phyloP scores from a whole-genome alignment of 306 rosid species.

The Pyrus communis region DNA sequence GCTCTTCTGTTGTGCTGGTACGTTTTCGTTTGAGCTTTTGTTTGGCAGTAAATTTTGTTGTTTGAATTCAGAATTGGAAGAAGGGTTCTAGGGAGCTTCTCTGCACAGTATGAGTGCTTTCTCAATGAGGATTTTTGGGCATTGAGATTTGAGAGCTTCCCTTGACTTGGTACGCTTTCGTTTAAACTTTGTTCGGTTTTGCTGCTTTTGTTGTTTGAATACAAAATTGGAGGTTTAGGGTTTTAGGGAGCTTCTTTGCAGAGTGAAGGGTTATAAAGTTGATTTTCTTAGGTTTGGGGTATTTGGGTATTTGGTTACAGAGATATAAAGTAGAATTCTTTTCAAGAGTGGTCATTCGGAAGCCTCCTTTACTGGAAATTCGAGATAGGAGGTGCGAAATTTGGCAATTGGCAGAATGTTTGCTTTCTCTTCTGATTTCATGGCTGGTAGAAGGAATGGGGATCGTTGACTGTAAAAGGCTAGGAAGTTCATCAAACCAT shows the following conservation, averaged over 20 bases:
- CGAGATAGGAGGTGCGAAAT: background rate
- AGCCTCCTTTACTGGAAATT: background rate
- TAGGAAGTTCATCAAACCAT: conserved; percentile 9
- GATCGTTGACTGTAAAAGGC: background rate
- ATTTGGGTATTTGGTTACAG: background rate
- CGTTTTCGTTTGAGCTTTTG: background rate
- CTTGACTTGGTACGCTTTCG: background rate
- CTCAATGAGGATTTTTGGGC: background rate
- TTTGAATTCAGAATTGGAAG: background rate
- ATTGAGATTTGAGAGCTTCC: background rate
- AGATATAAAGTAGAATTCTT: background rate
- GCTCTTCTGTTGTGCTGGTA: background rate
- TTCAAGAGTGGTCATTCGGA: background rate
- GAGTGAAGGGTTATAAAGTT: background rate
- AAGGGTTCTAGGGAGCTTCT: background rate
- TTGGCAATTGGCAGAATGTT: background rate
- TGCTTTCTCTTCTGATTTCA: conserved; percentile 5
- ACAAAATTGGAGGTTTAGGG: conserved; percentile 7
- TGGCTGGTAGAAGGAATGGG: conserved; percentile 11
- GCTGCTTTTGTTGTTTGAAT: background rate
- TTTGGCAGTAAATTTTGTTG: background rate
- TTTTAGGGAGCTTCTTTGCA: background rate
- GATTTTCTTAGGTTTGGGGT: background rate
- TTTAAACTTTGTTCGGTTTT: background rate
- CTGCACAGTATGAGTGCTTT: background rate